These are phyloP conservation scores for Fonsecaea pedrosoi DNA, from an alignment of 2,329 filamentous ascomycete genomes.

Conservation along the genomic window DNA sequence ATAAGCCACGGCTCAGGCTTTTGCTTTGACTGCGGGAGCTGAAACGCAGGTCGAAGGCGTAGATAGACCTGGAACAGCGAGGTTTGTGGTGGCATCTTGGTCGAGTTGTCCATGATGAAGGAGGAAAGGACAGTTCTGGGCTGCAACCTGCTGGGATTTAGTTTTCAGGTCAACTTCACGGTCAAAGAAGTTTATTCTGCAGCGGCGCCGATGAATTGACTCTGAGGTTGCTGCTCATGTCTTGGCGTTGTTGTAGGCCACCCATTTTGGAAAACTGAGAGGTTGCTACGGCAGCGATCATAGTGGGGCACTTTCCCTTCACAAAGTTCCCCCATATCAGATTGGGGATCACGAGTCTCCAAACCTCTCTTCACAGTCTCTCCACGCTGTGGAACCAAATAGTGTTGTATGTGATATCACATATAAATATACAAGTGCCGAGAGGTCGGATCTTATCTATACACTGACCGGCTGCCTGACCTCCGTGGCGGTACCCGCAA, in stretches of 20 bases:
- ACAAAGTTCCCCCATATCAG: too few relatives aligned
- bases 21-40: slow-evolving; percentile 64
- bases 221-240: background rate
- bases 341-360: too few relatives aligned
- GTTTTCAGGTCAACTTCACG: slow-evolving; percentile 13
- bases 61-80: slow-evolving; percentile 90
- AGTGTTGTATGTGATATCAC: too few relatives aligned
- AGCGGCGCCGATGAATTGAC: background rate
- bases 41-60: slow-evolving; percentile 85
- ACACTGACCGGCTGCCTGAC: slow-evolving; percentile 40
- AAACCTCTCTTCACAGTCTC: too few relatives aligned
- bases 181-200: slow-evolving; percentile 2
- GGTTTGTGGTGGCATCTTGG: slow-evolving; percentile 37
- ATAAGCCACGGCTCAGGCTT: slow-evolving; percentile 74
- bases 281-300: slow-evolving; percentile 1
- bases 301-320: background rate
- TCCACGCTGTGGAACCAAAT: too few relatives aligned
- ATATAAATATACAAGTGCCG: too few relatives aligned
- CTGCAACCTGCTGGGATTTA: background rate
- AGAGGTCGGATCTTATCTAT: slow-evolving; percentile 1
- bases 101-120: slow-evolving; percentile 34
- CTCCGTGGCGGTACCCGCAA: slow-evolving; percentile 59
- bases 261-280: background rate
- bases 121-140: background rate
- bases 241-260: slow-evolving; percentile 1